Evolutionary conservation across 148 eudicot genomes (phyloP).

Genomic region (Vaccinium vitisidaea): DNA sequence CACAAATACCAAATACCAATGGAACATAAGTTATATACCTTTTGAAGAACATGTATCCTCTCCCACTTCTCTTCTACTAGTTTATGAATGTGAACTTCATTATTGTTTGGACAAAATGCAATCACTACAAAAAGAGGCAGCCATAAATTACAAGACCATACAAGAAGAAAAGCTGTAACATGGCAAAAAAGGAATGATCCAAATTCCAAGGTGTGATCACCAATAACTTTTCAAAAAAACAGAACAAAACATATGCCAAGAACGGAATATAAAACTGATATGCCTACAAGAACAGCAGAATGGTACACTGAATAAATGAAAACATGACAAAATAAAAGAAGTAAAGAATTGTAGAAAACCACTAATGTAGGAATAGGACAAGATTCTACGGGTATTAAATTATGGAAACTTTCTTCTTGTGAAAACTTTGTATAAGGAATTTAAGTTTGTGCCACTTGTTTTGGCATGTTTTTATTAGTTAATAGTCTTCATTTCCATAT

Average conservation of each 20-base stretch:
- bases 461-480: neutral
- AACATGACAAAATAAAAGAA: neutral
- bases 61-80: conserved; percentile 78
- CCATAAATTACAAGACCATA: neutral
- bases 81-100: conserved; percentile 84
- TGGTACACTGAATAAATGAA: neutral
- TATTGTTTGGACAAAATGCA: conserved; percentile 88
- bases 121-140: conserved; percentile 52
- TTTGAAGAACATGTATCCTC: conserved; percentile 79
- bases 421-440: neutral
- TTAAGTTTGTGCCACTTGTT: neutral
- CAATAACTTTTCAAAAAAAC: neutral
- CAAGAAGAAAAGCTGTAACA: neutral
- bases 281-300: neutral
- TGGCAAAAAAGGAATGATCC: neutral
- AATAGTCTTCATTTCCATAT: neutral
- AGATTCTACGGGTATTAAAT: neutral
- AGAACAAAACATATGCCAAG: neutral
- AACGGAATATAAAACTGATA: neutral
- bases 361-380: neutral
- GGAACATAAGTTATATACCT: conserved; percentile 38
- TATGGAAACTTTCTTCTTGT: neutral
- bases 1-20: neutral
- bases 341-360: neutral
- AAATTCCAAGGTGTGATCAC: neutral